Percentiles rank a stretch among this genome's conserved stretches.
Conservation (phyloP, 2,329 filamentous ascomycete genomes). For the Tolypocladium guangdongense region DNA sequence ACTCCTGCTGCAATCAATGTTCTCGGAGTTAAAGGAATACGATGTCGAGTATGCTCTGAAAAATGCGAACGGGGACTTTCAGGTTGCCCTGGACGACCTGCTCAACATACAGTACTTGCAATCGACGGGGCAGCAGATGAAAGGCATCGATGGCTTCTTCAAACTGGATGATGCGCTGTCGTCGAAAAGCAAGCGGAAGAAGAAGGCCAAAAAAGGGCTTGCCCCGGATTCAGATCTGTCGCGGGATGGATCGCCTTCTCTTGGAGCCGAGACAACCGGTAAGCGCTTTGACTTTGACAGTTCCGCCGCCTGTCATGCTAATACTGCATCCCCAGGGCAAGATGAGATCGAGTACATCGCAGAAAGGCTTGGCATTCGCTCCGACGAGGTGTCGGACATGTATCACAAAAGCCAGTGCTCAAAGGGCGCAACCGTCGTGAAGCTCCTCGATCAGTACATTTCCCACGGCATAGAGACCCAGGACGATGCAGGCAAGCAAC, state of each 20-base stretch:
- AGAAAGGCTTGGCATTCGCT: constrained; percentile 29
- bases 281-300: constrained; percentile 2
- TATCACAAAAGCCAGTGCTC: constrained; percentile 28
- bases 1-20: constrained; percentile 54
- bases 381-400: constrained; percentile 27
- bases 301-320: neutral
- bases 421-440: constrained; percentile 26
- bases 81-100: constrained; percentile 65
- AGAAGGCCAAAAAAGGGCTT: constrained; percentile 18
- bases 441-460: constrained; percentile 32
- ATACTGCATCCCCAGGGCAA: constrained; percentile 12
- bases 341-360: constrained; percentile 33
- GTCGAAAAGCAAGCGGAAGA: constrained; percentile 28
- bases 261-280: constrained; percentile 17
- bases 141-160: constrained; percentile 76
- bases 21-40: constrained; percentile 54
- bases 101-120: constrained; percentile 71
- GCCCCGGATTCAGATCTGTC: constrained; percentile 6
- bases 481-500: constrained; percentile 17
- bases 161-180: constrained; percentile 35
- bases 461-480: constrained; percentile 22
- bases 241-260: constrained; percentile 7
- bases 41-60: constrained; percentile 57
- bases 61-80: constrained; percentile 56
- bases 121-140: constrained; percentile 49